Evolutionary conservation across 768 basidiomycete species (phyloP).

Genomic region (Amanita exitialis): DNA sequence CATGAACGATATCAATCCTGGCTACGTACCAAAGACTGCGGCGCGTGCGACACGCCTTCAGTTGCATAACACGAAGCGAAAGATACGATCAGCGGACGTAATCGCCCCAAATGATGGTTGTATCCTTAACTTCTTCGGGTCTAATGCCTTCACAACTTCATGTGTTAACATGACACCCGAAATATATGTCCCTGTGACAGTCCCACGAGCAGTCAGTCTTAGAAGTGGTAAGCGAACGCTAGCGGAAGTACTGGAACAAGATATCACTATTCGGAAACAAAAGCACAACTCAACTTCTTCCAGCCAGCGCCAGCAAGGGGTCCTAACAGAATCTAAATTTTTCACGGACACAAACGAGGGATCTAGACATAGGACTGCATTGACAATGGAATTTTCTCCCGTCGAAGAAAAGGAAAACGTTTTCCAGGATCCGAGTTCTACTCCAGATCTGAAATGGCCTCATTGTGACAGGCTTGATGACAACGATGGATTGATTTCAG

Average conservation of each 20-base stretch:
- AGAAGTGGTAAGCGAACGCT: slow-evolving; percentile 72
- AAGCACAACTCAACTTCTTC: slow-evolving; percentile 30
- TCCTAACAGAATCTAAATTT: slow-evolving; percentile 27
- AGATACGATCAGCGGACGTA: slow-evolving; percentile 24
- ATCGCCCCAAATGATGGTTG: slow-evolving; percentile 16
- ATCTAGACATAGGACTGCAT: slow-evolving; percentile 9
- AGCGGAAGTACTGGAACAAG: slow-evolving; percentile 59
- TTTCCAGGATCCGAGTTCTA: slow-evolving; percentile 8
- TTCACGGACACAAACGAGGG: slow-evolving; percentile 14
- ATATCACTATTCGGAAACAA: slow-evolving; percentile 24
- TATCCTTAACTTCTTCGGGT: slow-evolving; percentile 59
- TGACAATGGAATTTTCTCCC: slow-evolving; percentile 14
- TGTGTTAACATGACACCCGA: neutral
- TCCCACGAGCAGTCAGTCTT: slow-evolving; percentile 26
- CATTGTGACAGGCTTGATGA: slow-evolving; percentile 20
- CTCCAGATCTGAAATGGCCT: neutral
- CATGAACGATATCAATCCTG: slow-evolving; percentile 74
- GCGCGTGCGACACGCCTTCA: slow-evolving; percentile 14
- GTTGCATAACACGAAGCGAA: slow-evolving; percentile 36
- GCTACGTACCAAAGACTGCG: slow-evolving; percentile 37
- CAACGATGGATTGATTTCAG: slow-evolving; percentile 13
- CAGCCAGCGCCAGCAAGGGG: neutral
- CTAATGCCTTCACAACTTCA: slow-evolving; percentile 14
- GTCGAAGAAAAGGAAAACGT: slow-evolving; percentile 33
- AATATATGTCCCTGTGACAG: neutral